These are phyloP conservation scores for Stereocaulon alpinum DNA, from an alignment of 495 filamentous ascomycete species.

Conservation along the genomic window DNA sequence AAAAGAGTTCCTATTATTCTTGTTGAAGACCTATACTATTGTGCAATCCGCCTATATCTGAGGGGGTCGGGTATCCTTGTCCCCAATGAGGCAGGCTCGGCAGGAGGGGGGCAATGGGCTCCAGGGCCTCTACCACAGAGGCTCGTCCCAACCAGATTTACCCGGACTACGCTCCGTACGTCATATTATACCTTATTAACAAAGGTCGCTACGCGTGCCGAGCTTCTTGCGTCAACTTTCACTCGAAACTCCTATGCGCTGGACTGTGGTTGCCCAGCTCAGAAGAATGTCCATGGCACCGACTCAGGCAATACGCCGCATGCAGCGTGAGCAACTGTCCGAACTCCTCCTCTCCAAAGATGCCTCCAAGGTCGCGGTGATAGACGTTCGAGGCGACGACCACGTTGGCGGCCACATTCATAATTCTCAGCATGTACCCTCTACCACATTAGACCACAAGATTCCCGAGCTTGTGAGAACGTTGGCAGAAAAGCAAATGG, in stretches of 20 bases:
- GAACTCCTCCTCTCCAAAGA: slow-evolving; percentile 30
- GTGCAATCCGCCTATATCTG: no score
- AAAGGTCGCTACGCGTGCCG: no score
- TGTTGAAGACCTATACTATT: no score
- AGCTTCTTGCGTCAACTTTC: not conserved
- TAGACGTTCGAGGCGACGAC: slow-evolving; percentile 90
- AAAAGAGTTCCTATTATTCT: no score
- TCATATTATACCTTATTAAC: no score
- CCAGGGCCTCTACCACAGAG: no score
- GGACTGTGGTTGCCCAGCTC: not conserved
- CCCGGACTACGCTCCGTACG: not conserved
- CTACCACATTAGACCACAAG: slow-evolving; percentile 55
- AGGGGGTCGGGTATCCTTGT: no score
- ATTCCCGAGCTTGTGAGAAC: slow-evolving; percentile 74
- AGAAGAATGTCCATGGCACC: slow-evolving; percentile 23
- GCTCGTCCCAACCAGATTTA: not conserved
- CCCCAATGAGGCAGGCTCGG: no score
- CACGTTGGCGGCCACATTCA: slow-evolving; percentile 87
- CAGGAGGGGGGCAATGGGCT: no score
- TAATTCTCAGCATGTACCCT: slow-evolving; percentile 64
- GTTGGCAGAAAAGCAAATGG: slow-evolving; percentile 64
- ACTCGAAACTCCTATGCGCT: not conserved
- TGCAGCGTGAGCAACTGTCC: slow-evolving; percentile 54
- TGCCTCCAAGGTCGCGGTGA: slow-evolving; percentile 50
- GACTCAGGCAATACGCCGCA: slow-evolving; percentile 51